Base-by-base conservation (phyloP, 2,329 filamentous ascomycete genomes). In the Fusarium oligoseptatum region DNA sequence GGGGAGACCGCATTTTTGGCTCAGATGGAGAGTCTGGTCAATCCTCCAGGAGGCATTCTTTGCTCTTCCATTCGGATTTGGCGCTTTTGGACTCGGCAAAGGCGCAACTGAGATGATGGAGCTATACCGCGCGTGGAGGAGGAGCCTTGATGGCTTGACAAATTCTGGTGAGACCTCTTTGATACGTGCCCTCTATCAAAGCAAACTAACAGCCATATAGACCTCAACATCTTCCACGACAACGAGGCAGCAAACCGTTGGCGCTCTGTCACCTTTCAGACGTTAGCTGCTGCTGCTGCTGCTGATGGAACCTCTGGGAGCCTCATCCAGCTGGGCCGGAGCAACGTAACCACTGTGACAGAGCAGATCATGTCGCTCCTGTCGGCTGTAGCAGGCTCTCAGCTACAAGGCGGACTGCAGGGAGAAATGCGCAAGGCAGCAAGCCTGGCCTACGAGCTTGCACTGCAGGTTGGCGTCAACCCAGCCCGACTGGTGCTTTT, bases 51-150 rank as follows among this genome's bases (percentile, higher is more conserved):
- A 36, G 7, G 56, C 34, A 27, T 60, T 60, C 56, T 60, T 60
- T 29, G 36, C 56, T 37, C 56, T 60, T 15, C 56, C 56, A 27
- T 60, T 60, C 36, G 56, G 56, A 60, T 60, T 60, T 24, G 56
- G 56, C 56, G 56, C 56, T 34, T 60, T 60, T 4, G 56, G 56
- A 10, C 36, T n/a, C 20, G 56, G 39, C 34, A 41, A 24, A 24
- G 56, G 56, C 17, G 56, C 56, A 39, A 17, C 17, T 24, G 56
- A 60, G 36, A 60, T 60, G 10, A 41, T 14, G 9, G 34, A 39
- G 12, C 7, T 60, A 10, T 60, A 17, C 20, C 36, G 22, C 22
- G 56, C 56, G 12, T 60, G 56, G 56, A 60, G 56, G 22, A 36
- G 20, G 34, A 60, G 22, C 22, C 34, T 41, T 37, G 20, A 60